Percentiles rank a stretch among this genome's conserved stretches.
phyloP scores from a whole-genome alignment of 2,329 filamentous ascomycete species.

The Huntiella savannae region DNA sequence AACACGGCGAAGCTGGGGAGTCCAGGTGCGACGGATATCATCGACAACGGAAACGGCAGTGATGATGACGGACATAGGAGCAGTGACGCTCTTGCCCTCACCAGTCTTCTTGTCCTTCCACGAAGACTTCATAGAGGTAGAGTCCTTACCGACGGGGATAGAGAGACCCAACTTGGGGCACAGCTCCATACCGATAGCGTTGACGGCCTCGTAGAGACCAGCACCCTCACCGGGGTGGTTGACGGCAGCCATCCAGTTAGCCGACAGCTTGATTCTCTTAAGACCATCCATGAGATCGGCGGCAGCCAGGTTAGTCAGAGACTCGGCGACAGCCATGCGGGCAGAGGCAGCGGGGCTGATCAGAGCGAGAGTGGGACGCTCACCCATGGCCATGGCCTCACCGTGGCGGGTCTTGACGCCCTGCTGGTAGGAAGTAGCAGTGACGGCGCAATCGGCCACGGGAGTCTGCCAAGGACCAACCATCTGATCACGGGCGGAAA shows the following conservation, averaged over 20 bases:
- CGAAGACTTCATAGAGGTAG: constrained; percentile 95
- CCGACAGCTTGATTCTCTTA: constrained; percentile 67
- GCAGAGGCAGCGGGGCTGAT: constrained; percentile 82
- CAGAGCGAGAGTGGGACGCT: constrained; percentile 72
- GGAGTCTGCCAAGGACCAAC: constrained; percentile 93
- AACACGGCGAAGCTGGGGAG: constrained; percentile 61
- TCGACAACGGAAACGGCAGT: constrained; percentile 76
- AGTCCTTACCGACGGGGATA: constrained; percentile 95
- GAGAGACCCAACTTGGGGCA: constrained; percentile 80
- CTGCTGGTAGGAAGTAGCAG: constrained; percentile 56
- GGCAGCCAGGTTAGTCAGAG: constrained; percentile 80
- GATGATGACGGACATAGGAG: constrained; percentile 78
- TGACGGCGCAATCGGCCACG: constrained; percentile 85
- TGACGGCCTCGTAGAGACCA: constrained; percentile 78
- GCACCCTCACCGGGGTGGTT: constrained; percentile 84
- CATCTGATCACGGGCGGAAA: constrained; percentile 83
- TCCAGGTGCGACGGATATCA: constrained; percentile 78
- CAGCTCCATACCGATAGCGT: constrained; percentile 80
- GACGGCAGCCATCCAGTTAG: constrained; percentile 98
- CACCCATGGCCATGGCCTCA: constrained; percentile 96
- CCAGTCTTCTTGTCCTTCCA: constrained; percentile 58
- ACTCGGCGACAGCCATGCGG: constrained; percentile 89
- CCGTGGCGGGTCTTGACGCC: constrained; percentile 53
- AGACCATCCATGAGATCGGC: constrained; percentile 52
- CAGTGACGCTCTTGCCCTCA: constrained; percentile 67